Percentiles rank a stretch among this genome's conserved stretches.
These are phyloP conservation scores for Aureoboletus auriporus DNA, from an alignment of 768 basidiomycete species.

Conservation along the genomic window DNA sequence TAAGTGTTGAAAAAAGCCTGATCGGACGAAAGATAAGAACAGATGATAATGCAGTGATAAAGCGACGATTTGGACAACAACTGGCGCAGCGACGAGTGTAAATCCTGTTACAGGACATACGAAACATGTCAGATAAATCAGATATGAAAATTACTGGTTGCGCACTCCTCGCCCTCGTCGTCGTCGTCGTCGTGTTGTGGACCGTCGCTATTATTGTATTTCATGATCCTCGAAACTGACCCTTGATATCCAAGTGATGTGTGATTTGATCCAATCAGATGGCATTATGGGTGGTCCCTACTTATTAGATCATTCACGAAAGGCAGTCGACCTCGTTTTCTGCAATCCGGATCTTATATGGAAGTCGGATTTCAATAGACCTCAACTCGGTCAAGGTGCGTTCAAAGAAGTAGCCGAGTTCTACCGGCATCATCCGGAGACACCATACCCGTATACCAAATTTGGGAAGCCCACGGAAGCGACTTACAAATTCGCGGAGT, in stretches of 20 bases:
- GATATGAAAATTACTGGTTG: no score
- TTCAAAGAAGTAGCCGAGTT: conserved; percentile 54
- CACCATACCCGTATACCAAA: conserved; percentile 63
- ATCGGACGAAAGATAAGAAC: no score
- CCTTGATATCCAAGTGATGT: conserved; percentile 71
- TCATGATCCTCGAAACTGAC: conserved; percentile 90
- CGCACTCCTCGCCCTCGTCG: no score
- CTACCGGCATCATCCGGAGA: not conserved
- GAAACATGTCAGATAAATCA: no score
- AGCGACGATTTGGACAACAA: no score
- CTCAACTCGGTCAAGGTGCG: conserved; percentile 87
- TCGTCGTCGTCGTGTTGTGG: no score
- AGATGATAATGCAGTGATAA: no score
- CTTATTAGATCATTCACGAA: conserved; percentile 28
- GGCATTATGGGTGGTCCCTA: conserved; percentile 63
- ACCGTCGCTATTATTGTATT: conserved; percentile 82
- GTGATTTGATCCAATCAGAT: conserved; percentile 69
- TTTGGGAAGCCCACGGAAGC: conserved; percentile 85
- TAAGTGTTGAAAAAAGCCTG: no score
- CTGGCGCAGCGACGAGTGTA: no score
- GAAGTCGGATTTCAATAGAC: conserved; percentile 74
- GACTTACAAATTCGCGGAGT: conserved; percentile 80
- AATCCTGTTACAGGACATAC: no score
- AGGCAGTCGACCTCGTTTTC: conserved; percentile 67
- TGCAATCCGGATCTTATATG: conserved; percentile 92